phyloP scores from a whole-genome alignment of 768 basidiomycete genomes.

The Podaxis sp. region DNA sequence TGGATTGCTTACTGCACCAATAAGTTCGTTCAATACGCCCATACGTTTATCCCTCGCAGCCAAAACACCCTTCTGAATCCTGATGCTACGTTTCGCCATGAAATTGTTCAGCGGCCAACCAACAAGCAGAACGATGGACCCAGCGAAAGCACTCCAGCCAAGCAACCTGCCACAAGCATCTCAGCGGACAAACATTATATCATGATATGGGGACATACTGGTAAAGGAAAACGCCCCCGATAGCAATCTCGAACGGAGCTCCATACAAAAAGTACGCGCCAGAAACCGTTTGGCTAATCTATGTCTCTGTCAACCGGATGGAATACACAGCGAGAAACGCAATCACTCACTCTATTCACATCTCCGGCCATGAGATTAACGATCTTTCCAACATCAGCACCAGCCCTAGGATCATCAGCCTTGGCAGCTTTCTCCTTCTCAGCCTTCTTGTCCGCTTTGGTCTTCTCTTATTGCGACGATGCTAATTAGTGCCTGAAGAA shows the following conservation, averaged over 20 bases:
- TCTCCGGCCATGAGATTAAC: constrained; percentile 88
- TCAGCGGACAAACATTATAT: neutral
- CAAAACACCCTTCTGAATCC: constrained; percentile 58
- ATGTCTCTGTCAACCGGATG: neutral
- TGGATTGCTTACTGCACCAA: constrained; percentile 49
- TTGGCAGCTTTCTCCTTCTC: constrained; percentile 32
- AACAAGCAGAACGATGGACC: constrained; percentile 63
- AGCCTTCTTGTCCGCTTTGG: constrained; percentile 32
- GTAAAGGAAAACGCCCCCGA: constrained; percentile 75
- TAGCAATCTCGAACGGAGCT: constrained; percentile 75
- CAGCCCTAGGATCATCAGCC: constrained; percentile 58
- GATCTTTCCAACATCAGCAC: constrained; percentile 87
- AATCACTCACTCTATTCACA: constrained; percentile 47
- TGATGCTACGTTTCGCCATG: constrained; percentile 56
- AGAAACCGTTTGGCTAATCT: constrained; percentile 53
- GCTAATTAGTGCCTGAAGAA: neutral
- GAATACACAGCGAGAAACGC: neutral
- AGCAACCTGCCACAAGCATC: constrained; percentile 42
- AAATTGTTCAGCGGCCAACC: constrained; percentile 73
- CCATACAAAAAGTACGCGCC: constrained; percentile 68
- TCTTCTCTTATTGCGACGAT: constrained; percentile 21
- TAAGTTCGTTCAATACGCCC: constrained; percentile 74
- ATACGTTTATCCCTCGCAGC: constrained; percentile 74
- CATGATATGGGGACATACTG: constrained; percentile 43
- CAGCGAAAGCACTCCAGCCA: constrained; percentile 71